Base-by-base conservation (phyloP, 1,139 yeast genomes). In the Debaryomycetaceae sp. region DNA sequence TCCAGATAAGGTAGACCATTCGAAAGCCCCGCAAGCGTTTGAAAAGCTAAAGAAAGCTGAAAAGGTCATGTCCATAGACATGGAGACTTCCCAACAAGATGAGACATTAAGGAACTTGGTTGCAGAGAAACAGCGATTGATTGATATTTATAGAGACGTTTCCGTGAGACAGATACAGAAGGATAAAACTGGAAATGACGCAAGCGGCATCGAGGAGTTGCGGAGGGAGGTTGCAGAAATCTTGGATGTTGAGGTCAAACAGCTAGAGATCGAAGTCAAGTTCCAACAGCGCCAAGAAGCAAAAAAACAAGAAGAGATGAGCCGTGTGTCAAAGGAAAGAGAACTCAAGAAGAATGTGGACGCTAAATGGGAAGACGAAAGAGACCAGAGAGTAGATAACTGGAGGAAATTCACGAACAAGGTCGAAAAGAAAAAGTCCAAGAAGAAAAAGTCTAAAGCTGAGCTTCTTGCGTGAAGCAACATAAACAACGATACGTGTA, bases 1-100 rank as follows among this genome's bases (percentile, higher is more conserved):
- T 58, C 91, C 91, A 0, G 91, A 84, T 57, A 83, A 83, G 53
- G 72, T 80, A 1, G 60, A 65, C 39, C 78, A 84, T 52, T 63
- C 69, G 0, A 63, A 69, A 17, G 88, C 89, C 0, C 80, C 87
- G 0, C 73, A 65, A 37, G 89, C 90, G 1, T 84, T 84, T 57
- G 86, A 82, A 54, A 50, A 68, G 38, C 56, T 78, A 36, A 75
- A 75, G 46, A 69, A 68, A 41, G 66, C 78, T 1, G 66, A 69
- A 43, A 47, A 45, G 40, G 56, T 62, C 1, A 56, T 70, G 24
- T 51, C 61, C 3, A 45, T 50, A 6, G 55, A 47, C 2, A 45
- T 56, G 6, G n/a, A 22, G 5, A 24, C 20, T 6, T 13, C 37
- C 8, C 23, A 34, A 8, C 37, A 8, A 34, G 60, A 59, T 41